Evolutionary conservation across 140 eudicot genomes (phyloP).

Genomic region (Stevia rebaudiana): DNA sequence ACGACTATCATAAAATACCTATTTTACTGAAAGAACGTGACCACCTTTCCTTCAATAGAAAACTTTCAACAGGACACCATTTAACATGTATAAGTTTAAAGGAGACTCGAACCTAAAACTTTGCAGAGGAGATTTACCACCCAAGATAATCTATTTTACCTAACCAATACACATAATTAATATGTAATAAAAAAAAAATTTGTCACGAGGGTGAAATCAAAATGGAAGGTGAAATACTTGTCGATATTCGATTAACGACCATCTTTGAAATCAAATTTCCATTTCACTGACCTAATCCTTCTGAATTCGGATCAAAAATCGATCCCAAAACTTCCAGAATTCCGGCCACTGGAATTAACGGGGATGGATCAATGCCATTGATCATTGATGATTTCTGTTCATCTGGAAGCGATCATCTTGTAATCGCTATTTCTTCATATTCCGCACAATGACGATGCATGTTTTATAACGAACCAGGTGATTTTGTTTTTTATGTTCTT

Average conservation of each 20-base stretch:
- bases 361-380: not conserved
- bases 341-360: conserved; percentile 20
- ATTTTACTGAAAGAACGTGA: too few species aligned
- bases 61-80: too few species aligned
- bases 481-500: not conserved
- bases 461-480: conserved; percentile 14
- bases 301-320: conserved; percentile 3
- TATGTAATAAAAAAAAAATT: too few species aligned
- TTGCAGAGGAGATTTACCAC: too few species aligned
- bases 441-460: not conserved
- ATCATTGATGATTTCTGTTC: not conserved
- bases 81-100: too few species aligned
- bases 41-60: too few species aligned
- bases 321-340: not conserved
- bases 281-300: not conserved
- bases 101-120: too few species aligned
- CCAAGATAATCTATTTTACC: too few species aligned
- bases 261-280: not conserved
- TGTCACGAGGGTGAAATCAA: too few species aligned
- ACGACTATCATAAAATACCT: too few species aligned
- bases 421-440: conserved; percentile 8
- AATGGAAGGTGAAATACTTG: too few species aligned
- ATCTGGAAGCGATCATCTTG: not conserved
- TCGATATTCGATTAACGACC: conserved; percentile 7
- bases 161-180: too few species aligned